Base-by-base conservation (phyloP, 2,329 filamentous ascomycete species). In the Hymenoscyphus repandus region DNA sequence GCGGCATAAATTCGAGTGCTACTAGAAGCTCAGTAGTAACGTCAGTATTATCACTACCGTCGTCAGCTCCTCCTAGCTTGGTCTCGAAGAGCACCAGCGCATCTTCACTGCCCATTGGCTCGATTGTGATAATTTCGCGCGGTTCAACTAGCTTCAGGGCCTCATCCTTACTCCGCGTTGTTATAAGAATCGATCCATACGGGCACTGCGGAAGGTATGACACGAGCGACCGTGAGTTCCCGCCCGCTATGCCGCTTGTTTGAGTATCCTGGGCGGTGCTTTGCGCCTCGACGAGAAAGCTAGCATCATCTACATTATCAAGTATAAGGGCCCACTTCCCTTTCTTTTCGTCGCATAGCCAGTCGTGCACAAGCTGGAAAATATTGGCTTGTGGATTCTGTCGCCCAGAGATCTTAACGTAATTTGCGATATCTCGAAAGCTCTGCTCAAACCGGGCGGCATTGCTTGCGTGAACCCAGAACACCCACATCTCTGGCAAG, bases 391-490 rank as follows among this genome's bases (percentile, higher is more conserved):
- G 57, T 5, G 64, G 63, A 51, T 70, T 53, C 17, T 63, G 41
- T 12, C 66, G 61, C 6, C 64, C 62, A 4, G 57, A 50, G 11
- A 72, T 53, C 49, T 64, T 64, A 9, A 64, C 56, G 1, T 37
- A 46, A 32, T 66, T 57, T 20, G 67, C 66, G 54, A 72, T 65
- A n/a, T 68, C 61, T 47, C 56, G 60, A 51, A 62, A 69, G 32
- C 62, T 61, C 49, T 69, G 59, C 52, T 71, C 63, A 42, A 70
- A 68, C 6, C 67, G 59, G 34, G 61, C 55, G 0, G 55, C 54
- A 45, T 65, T 68, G 46, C 62, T 66, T 2, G 66, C 65, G 51
- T 71, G 58, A 5, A 71, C 57, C 69, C 65, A 73, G 49, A 71
- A 70, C 31, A 71, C 56, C 58, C 58, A 68, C 13, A 58, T 66